Base-by-base conservation (phyloP, 352 stramenopile species). In the Pythium rhizo-oryzae region DNA sequence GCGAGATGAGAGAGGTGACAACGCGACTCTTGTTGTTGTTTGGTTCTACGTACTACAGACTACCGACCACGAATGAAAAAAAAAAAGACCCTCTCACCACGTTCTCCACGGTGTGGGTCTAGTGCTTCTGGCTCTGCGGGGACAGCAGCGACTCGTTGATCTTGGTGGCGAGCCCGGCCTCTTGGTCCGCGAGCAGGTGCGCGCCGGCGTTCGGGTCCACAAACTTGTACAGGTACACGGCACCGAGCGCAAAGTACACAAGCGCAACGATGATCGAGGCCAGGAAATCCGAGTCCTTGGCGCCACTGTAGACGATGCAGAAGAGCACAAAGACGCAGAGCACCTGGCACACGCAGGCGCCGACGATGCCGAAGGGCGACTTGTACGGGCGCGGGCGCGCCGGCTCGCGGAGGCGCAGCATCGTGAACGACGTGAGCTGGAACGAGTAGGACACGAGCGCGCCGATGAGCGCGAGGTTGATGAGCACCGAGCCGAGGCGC, bases 371-470 rank as follows among this genome's bases (percentile, higher is more conserved):
- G 21, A 92, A 90, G 0, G 79, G 80, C 28, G 78, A 89, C 2
- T 69, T 54, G 64, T 90, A 90, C 30, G 84, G 81, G 28, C 84
- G 84, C 23, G 59, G 61, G 11, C 80, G 77, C 8, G 87, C 41
- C 1, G 84, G 78, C 30, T 92, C 74, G 23, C 79, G 73, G 16
- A 81, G 49, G 7, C 81, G 84, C 24, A 92, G 72, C 59, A 76
- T 33, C 57, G 89, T 89, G 70, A 89, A 92, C 16, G 84, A 78
- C 44, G 73, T 65, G 39, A 92, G 67, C 70, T 92, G 84, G 69
- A 92, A 87, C 15, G 64, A 60, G 62, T 92, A 90, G 21, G 84
- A 92, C 23, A 89, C 77, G 39, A 90, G 78, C 1, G 74, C 84
- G 0, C 80, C 78, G 35, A 88, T 74, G 6, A 92, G 72, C 65